Percentiles rank a stretch among this genome's conserved stretches.
phyloP scores from a whole-genome alignment of 2,329 filamentous ascomycete species.

The Fusarium dimerum region DNA sequence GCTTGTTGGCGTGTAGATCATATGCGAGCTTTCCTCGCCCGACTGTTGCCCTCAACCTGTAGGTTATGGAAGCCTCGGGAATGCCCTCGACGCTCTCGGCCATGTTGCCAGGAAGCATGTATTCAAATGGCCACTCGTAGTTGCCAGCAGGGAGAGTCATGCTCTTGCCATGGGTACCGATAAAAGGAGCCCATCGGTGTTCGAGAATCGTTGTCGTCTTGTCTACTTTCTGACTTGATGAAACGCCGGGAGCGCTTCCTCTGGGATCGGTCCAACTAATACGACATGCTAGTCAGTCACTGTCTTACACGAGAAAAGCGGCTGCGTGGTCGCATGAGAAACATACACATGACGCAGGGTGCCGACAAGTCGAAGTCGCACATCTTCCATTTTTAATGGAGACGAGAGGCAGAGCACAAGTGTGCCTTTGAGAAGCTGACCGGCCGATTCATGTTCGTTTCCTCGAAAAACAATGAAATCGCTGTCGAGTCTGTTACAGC shows the following conservation, averaged over 20 bases:
- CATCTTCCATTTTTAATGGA: conserved; percentile 69
- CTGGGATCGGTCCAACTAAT: conserved; percentile 53
- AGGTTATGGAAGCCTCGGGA: conserved; percentile 82
- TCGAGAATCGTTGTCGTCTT: conserved; percentile 62
- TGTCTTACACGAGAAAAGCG: conserved; percentile 2
- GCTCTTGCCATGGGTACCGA: conserved; percentile 56
- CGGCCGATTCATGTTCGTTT: conserved; percentile 71
- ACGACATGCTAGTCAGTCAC: conserved; percentile 14
- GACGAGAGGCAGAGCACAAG: conserved; percentile 73
- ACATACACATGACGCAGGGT: conserved; percentile 66
- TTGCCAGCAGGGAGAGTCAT: conserved; percentile 69
- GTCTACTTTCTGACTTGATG: conserved; percentile 59
- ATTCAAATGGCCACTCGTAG: conserved; percentile 81
- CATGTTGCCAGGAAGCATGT: conserved; percentile 68
- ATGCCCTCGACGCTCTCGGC: conserved; percentile 92
- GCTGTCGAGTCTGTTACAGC: conserved; percentile 64
- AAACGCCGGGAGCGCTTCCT: conserved; percentile 56
- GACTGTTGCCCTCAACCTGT: conserved; percentile 88
- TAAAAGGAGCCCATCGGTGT: conserved; percentile 70
- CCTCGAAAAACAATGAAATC: conserved; percentile 80
- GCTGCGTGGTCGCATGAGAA: conserved; percentile 1
- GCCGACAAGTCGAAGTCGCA: conserved; percentile 71
- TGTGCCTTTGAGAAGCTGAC: conserved; percentile 71
- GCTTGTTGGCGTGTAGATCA: conserved; percentile 79
- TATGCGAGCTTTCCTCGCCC: conserved; percentile 85